Evolutionary conservation across 2,329 filamentous ascomycete genomes (phyloP).

Genomic region (Coleophoma cylindrospora): DNA sequence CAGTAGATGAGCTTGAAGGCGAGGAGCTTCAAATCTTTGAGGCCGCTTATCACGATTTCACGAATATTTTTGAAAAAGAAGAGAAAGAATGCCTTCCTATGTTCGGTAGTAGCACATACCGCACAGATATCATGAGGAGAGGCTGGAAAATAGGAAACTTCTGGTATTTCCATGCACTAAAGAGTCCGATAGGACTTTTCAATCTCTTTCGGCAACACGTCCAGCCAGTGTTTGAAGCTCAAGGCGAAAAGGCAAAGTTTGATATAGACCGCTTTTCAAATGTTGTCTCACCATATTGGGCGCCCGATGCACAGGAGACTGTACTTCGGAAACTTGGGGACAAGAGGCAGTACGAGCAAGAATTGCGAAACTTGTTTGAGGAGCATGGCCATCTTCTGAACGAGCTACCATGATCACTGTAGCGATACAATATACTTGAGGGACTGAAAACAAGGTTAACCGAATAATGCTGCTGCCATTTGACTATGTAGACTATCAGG

Average conservation of each 20-base stretch:
- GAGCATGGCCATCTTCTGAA: background rate
- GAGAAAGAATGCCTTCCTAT: constrained; percentile 8
- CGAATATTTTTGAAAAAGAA: constrained; percentile 13
- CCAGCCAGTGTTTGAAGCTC: constrained; percentile 12
- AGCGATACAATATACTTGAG: too few relatives aligned
- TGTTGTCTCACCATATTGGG: constrained; percentile 9
- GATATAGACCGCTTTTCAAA: constrained; percentile 1
- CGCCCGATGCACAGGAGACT: constrained; percentile 3
- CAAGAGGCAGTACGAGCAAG: constrained; percentile 6
- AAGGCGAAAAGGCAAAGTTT: background rate
- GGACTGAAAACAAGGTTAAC: too few relatives aligned
- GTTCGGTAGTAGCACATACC: constrained; percentile 8
- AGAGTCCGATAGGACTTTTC: constrained; percentile 17
- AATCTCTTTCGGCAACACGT: constrained; percentile 18
- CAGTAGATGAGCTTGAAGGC: constrained; percentile 9
- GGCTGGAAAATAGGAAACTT: constrained; percentile 19
- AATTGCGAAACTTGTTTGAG: constrained; percentile 8
- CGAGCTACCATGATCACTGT: too few relatives aligned
- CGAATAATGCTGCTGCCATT: too few relatives aligned
- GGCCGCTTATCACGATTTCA: constrained; percentile 13
- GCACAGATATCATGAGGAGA: constrained; percentile 12
- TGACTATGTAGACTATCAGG: too few relatives aligned
- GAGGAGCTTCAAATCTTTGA: constrained; percentile 13
- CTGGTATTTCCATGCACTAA: constrained; percentile 19
- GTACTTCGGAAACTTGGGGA: constrained; percentile 6